These are phyloP conservation scores for Fusarium lateritium DNA, from an alignment of 2,329 filamentous ascomycete genomes.

Conservation along the genomic window DNA sequence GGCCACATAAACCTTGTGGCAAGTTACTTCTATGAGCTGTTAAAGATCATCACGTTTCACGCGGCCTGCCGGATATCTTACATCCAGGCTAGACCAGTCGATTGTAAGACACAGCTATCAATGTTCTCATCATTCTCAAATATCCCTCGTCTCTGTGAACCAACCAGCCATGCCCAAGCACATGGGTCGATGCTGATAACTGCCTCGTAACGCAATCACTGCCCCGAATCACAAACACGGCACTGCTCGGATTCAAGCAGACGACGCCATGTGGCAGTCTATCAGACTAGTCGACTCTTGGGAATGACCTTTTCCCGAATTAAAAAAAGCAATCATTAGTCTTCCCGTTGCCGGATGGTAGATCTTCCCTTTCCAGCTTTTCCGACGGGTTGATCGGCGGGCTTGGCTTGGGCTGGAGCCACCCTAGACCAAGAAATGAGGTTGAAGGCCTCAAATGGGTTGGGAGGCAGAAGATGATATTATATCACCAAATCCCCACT, in stretches of 20 bases:
- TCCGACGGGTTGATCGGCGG: slow-evolving; percentile 26
- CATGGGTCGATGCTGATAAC: slow-evolving; percentile 11
- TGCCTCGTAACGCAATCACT: background rate
- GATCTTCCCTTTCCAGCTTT: slow-evolving; percentile 6
- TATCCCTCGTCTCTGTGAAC: slow-evolving; percentile 21
- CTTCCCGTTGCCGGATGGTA: slow-evolving; percentile 18
- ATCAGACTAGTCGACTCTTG: background rate
- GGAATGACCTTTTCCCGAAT: background rate
- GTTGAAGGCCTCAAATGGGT: slow-evolving; percentile 26
- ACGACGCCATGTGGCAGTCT: slow-evolving; percentile 45
- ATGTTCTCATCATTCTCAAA: slow-evolving; percentile 5
- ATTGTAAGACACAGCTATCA: slow-evolving; percentile 10
- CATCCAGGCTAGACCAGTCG: slow-evolving; percentile 6
- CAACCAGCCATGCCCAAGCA: slow-evolving; percentile 1
- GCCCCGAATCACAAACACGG: background rate
- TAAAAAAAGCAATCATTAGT: slow-evolving; percentile 25
- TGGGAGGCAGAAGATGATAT: slow-evolving; percentile 4
- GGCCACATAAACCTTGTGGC: slow-evolving; percentile 36
- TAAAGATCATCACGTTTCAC: background rate
- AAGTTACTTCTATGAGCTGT: background rate
- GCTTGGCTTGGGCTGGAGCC: slow-evolving; percentile 14
- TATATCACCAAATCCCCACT: slow-evolving; percentile 16
- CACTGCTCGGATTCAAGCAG: slow-evolving; percentile 30
- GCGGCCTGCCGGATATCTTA: background rate
- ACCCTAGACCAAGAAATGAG: slow-evolving; percentile 30